These are phyloP conservation scores for Saccharomyces hybrid DNA, from an alignment of 1,139 yeast genomes.

Conservation along the genomic window DNA sequence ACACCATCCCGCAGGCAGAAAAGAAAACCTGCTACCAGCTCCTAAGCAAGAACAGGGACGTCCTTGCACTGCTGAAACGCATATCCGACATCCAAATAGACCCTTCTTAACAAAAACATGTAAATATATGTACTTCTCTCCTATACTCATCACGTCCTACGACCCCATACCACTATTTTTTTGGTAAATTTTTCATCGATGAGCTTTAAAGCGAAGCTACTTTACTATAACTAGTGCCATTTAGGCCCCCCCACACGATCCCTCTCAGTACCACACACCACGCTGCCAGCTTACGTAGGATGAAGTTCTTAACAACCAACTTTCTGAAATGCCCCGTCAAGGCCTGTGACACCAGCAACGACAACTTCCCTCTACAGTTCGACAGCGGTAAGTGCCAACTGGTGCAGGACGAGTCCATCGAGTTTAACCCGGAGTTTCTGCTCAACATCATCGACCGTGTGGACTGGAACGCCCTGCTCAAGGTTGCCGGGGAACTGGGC, in stretches of 20 bases:
- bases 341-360: constrained; percentile 63
- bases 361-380: constrained; percentile 74
- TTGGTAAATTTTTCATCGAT: not conserved
- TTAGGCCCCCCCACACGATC: too few relatives aligned
- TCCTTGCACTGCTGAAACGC: constrained; percentile 1
- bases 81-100: not conserved
- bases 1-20: constrained; percentile 1
- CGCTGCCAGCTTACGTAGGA: constrained; percentile 23
- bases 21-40: constrained; percentile 1
- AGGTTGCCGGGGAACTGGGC: constrained; percentile 71
- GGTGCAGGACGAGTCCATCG: constrained; percentile 64
- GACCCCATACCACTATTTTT: not conserved
- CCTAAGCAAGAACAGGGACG: constrained; percentile 1
- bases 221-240: not conserved
- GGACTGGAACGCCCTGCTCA: constrained; percentile 78
- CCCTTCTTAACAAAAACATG: not conserved
- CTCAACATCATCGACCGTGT: constrained; percentile 70
- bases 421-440: constrained; percentile 76
- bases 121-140: not conserved
- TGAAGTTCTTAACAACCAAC: constrained; percentile 92
- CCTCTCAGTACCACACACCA: not conserved
- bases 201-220: not conserved
- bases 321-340: constrained; percentile 91
- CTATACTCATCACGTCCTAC: not conserved
- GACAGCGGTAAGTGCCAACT: constrained; percentile 53